A percentile compares a stretch with the other conserved stretches of the same genome.
Evolutionary conservation across 345 rosid genomes (phyloP).

Genomic region (Euphorbia peplus): DNA sequence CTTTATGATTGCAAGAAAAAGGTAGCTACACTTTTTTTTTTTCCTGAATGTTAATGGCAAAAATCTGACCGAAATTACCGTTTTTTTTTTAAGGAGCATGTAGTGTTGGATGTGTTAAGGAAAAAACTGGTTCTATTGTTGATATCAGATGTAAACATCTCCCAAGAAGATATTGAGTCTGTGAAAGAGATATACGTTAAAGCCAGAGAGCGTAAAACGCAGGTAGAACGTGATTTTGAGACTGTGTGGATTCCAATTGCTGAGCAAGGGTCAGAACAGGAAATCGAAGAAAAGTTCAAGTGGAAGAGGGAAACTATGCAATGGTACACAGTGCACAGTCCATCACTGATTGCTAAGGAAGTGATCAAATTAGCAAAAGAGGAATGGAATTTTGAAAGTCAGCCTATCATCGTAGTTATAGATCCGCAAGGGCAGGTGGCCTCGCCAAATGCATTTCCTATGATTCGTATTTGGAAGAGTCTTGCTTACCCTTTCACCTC

Average conservation of each 20-base stretch:
- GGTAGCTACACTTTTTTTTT: slow-evolving; percentile 27
- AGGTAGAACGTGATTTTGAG: slow-evolving; percentile 51
- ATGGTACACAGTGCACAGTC: slow-evolving; percentile 71
- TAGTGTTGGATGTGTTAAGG: slow-evolving; percentile 59
- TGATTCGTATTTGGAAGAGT: slow-evolving; percentile 26
- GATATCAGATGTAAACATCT: slow-evolving; percentile 64
- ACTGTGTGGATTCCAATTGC: slow-evolving; percentile 78
- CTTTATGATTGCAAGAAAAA: slow-evolving; percentile 56
- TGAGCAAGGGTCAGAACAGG: slow-evolving; percentile 40
- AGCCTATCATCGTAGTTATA: slow-evolving; percentile 18
- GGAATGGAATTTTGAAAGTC: slow-evolving; percentile 23
- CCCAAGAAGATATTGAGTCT: slow-evolving; percentile 57
- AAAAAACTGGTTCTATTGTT: slow-evolving; percentile 70
- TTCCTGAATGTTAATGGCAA: neutral
- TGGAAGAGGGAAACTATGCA: slow-evolving; percentile 52
- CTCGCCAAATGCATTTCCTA: slow-evolving; percentile 22
- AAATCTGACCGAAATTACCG: neutral
- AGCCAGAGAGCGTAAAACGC: slow-evolving; percentile 43
- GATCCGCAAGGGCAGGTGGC: slow-evolving; percentile 21
- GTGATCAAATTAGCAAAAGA: slow-evolving; percentile 18
- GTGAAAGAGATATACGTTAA: slow-evolving; percentile 64
- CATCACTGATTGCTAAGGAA: slow-evolving; percentile 38
- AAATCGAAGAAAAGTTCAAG: slow-evolving; percentile 39
- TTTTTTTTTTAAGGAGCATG: slow-evolving; percentile 29
- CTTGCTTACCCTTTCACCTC: slow-evolving; percentile 27